Evolutionary conservation across 495 filamentous ascomycete species (phyloP), one percentile per base, ranked within the genome.

Genomic region (Chaetomium tenue): DNA sequence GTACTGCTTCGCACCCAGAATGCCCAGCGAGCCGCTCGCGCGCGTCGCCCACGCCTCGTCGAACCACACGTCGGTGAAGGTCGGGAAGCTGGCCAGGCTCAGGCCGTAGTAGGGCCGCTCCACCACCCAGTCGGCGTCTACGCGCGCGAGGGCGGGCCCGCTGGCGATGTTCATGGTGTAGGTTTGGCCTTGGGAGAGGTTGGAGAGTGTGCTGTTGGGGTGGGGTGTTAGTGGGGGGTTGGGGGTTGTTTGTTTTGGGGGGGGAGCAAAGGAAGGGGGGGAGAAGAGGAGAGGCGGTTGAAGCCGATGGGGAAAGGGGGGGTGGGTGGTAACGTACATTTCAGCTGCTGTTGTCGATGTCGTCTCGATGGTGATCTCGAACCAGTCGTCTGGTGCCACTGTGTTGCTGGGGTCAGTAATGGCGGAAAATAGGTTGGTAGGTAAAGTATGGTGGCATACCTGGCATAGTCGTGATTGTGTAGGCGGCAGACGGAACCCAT

Each of bases 121-220:
- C 2, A 75, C 63, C 12, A 74, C 66, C 66, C 70, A 75, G 63
- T 74, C 73, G n/a, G 70, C 70, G 51, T 74, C 64, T 13, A 67
- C 48, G 1, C 73, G 66, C 4, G 55, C 65, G 1, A 75, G 65
- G 4, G 70, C 58, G 0, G 68, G 40, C 22, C 73, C 73, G 9
- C 16, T 18, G 0, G 30, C 13, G 28, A 70, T 18, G 2, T n/a
- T 61, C 23, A 73, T 56, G 25, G 63, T 66, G 50, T 68, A 61
- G 26, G 50, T 40, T 15, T 63, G 28, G 5, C 56, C 48, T 46
- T 64, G 67, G 47, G 22, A 64, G 42, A 68, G n/a, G 60, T 75
- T 75, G 44, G 44, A 30, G 37, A 74, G 44, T 6, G 66, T 71
- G 3, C 70, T 72, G 16, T 52, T 58, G 26, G 28, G 30, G 28